Conservation (phyloP, 805 yeast species). For the Ogataea polymorpha region DNA sequence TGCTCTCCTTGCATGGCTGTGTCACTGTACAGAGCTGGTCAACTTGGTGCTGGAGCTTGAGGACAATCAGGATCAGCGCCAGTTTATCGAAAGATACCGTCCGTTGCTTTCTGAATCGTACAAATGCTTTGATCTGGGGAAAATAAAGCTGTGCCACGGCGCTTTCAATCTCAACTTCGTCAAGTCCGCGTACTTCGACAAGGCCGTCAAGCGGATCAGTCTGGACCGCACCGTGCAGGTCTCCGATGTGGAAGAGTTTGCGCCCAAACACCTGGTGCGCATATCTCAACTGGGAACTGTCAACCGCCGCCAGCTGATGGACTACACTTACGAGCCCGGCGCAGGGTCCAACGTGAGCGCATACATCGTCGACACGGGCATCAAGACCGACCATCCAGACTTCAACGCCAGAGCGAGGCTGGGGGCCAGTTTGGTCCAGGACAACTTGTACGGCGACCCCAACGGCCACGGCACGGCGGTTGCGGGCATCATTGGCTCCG, state of each 20-base stretch:
- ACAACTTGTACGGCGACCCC: conserved; percentile 26
- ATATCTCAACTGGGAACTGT: conserved; percentile 35
- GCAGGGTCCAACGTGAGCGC: conserved; percentile 41
- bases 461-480: conserved; percentile 60
- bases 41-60: conserved; percentile 14
- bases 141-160: conserved; percentile 36
- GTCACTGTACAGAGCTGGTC: conserved; percentile 4
- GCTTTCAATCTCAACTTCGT: conserved; percentile 32
- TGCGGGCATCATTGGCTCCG: conserved; percentile 52
- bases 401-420: conserved; percentile 40
- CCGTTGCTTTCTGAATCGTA: conserved; percentile 5
- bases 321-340: conserved; percentile 40
- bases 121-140: conserved; percentile 29
- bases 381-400: conserved; percentile 39
- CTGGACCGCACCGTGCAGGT: conserved; percentile 35
- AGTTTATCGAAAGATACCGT: conserved; percentile 11
- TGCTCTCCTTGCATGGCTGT: not conserved
- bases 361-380: conserved; percentile 39
- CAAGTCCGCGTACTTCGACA: conserved; percentile 34
- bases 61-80: conserved; percentile 5
- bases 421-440: conserved; percentile 41
- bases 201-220: conserved; percentile 35
- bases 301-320: conserved; percentile 30
- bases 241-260: conserved; percentile 38
- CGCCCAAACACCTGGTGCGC: conserved; percentile 43